phyloP scores from a whole-genome alignment of 2,329 filamentous ascomycete genomes.

The Penicillium janthinellum region DNA sequence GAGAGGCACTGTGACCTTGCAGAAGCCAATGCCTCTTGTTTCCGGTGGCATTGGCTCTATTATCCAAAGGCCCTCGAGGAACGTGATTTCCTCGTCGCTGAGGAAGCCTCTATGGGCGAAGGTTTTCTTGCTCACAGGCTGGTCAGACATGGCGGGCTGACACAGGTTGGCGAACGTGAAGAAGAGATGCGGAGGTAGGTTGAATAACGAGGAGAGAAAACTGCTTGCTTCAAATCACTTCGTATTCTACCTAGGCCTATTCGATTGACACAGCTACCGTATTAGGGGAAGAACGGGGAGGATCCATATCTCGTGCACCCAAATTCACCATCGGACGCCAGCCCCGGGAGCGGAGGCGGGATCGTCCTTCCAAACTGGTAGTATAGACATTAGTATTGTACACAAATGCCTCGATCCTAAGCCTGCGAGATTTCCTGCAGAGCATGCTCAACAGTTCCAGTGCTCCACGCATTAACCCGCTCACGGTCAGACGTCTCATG shows the following conservation, averaged over 20 bases:
- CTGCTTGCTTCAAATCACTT: neutral
- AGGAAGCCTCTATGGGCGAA: neutral
- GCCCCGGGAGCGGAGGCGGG: neutral
- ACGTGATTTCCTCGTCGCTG: neutral
- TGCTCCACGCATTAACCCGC: slow-evolving; percentile 69
- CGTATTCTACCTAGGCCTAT: neutral
- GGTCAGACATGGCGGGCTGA: neutral
- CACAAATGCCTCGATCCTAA: slow-evolving; percentile 3
- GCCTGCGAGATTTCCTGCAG: slow-evolving; percentile 23
- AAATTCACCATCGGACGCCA: neutral
- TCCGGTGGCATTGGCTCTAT: neutral
- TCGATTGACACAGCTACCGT: neutral
- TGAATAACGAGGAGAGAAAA: neutral
- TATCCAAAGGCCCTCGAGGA: neutral
- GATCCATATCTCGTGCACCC: neutral
- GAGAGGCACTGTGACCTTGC: neutral
- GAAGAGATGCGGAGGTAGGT: neutral
- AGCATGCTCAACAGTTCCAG: slow-evolving; percentile 45
- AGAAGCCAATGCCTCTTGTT: neutral
- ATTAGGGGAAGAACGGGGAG: neutral
- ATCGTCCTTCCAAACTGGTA: neutral
- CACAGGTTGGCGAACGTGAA: neutral
- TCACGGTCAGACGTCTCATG: slow-evolving; percentile 67
- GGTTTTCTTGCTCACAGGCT: neutral
- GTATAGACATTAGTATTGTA: slow-evolving; percentile 6